These are phyloP conservation scores for Berberis vulgaris DNA, from an alignment of 164 flowering plant species.

Conservation along the genomic window DNA sequence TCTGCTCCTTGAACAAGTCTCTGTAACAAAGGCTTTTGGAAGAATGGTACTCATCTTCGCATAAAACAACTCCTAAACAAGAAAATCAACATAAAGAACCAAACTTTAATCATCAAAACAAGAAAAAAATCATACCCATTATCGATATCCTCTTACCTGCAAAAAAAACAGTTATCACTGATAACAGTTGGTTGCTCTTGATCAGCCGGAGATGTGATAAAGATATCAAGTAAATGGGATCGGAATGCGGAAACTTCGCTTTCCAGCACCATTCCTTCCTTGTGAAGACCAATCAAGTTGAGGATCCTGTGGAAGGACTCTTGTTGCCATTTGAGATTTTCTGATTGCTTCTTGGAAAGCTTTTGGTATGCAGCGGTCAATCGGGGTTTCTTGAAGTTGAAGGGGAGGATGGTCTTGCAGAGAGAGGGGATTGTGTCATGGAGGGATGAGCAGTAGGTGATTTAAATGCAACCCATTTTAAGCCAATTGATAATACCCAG, in stretches of 20 bases:
- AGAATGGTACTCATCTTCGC: slow-evolving; percentile 87
- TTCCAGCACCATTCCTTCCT: slow-evolving; percentile 70
- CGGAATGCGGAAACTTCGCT: slow-evolving; percentile 58
- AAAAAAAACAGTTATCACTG: slow-evolving; percentile 76
- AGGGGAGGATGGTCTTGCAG: slow-evolving; percentile 80
- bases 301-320: slow-evolving; percentile 81
- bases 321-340: slow-evolving; percentile 97
- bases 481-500: no score
- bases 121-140: slow-evolving; percentile 3
- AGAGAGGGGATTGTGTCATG: slow-evolving; percentile 80
- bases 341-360: slow-evolving; percentile 69
- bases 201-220: slow-evolving; percentile 53
- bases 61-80: slow-evolving; percentile 60
- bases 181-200: slow-evolving; percentile 52
- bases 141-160: slow-evolving; percentile 40
- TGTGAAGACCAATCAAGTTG: slow-evolving; percentile 69
- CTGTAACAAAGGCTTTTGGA: slow-evolving; percentile 81
- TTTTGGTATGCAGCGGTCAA: slow-evolving; percentile 52
- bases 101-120: neutral
- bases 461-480: slow-evolving; percentile 51
- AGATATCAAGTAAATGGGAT: slow-evolving; percentile 59
- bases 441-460: slow-evolving; percentile 73
- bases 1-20: slow-evolving; percentile 87
- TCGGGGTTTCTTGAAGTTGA: slow-evolving; percentile 63
- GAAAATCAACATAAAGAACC: neutral